phyloP scores from a whole-genome alignment of 805 yeast species.

The Scheffersomyces lignosus region DNA sequence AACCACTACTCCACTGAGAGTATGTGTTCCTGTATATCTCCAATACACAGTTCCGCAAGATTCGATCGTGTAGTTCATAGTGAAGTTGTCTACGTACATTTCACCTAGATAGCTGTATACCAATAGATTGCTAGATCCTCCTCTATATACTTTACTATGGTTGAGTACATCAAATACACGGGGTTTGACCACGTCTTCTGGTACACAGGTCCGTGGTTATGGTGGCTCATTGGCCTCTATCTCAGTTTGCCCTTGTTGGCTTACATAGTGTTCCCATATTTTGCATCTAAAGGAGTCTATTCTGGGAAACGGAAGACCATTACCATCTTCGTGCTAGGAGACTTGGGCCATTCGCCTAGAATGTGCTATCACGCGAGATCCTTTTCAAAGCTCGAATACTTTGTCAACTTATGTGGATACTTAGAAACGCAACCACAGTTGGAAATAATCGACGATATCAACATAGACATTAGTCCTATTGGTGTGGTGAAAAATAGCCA shows the following conservation, averaged over 20 bases:
- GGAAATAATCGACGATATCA: slow-evolving; percentile 49
- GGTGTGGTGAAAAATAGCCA: slow-evolving; percentile 36
- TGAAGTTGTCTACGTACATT: too few relatives aligned
- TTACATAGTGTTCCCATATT: slow-evolving; percentile 40
- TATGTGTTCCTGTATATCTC: too few relatives aligned
- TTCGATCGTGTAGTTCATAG: too few relatives aligned
- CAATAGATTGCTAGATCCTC: too few relatives aligned
- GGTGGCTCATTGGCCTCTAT: slow-evolving; percentile 48
- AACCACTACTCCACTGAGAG: too few relatives aligned
- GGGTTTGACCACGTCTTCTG: slow-evolving; percentile 12
- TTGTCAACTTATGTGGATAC: slow-evolving; percentile 86
- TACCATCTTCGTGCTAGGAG: slow-evolving; percentile 84
- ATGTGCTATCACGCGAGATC: slow-evolving; percentile 88
- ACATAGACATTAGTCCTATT: slow-evolving; percentile 53
- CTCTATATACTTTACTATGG: too few relatives aligned
- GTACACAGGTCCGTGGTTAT: slow-evolving; percentile 34
- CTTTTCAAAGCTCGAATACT: slow-evolving; percentile 65
- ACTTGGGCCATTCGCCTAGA: slow-evolving; percentile 92
- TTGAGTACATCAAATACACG: slow-evolving; percentile 3
- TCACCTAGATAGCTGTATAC: too few relatives aligned
- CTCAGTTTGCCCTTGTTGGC: slow-evolving; percentile 44
- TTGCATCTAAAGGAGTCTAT: slow-evolving; percentile 22
- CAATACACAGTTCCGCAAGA: too few relatives aligned
- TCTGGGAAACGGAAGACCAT: slow-evolving; percentile 48
- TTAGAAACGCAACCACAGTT: slow-evolving; percentile 55